phyloP scores from a whole-genome alignment of 1,284 basidiomycete genomes.

The Irpex lacteus region DNA sequence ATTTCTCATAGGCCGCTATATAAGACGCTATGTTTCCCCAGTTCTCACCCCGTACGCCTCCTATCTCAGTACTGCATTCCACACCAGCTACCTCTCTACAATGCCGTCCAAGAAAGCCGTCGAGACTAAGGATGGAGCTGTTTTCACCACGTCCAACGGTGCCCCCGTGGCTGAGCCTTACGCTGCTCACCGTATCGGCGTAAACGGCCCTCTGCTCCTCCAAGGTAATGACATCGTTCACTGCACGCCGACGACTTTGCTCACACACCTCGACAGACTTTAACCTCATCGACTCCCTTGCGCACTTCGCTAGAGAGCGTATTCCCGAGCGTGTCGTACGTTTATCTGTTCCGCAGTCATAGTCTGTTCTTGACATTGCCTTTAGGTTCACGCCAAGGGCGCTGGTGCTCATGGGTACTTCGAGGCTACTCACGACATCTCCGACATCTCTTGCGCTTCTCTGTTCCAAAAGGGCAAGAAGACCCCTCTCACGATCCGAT shows the following conservation, averaged over 20 bases:
- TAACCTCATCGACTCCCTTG: constrained; percentile 84
- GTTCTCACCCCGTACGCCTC: constrained; percentile 17
- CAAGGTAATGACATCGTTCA: constrained; percentile 53
- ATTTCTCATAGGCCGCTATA: constrained; percentile 16
- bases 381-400: constrained; percentile 74
- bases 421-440: constrained; percentile 80
- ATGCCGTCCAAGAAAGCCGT: constrained; percentile 71
- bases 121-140: constrained; percentile 50
- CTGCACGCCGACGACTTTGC: constrained; percentile 1
- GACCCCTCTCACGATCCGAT: constrained; percentile 73
- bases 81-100: constrained; percentile 4
- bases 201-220: constrained; percentile 78
- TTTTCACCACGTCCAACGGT: constrained; percentile 86
- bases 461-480: constrained; percentile 75
- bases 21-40: constrained; percentile 5
- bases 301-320: constrained; percentile 92
- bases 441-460: constrained; percentile 74
- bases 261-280: constrained; percentile 56
- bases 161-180: constrained; percentile 73
- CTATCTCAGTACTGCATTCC: constrained; percentile 4
- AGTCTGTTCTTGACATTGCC: constrained; percentile 5
- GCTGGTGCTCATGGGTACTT: constrained; percentile 93
- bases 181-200: constrained; percentile 73
- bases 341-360: constrained; percentile 17
- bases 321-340: constrained; percentile 91